phyloP scores from a whole-genome alignment of 2,329 filamentous ascomycete genomes.

The Exophiala viscosa region DNA sequence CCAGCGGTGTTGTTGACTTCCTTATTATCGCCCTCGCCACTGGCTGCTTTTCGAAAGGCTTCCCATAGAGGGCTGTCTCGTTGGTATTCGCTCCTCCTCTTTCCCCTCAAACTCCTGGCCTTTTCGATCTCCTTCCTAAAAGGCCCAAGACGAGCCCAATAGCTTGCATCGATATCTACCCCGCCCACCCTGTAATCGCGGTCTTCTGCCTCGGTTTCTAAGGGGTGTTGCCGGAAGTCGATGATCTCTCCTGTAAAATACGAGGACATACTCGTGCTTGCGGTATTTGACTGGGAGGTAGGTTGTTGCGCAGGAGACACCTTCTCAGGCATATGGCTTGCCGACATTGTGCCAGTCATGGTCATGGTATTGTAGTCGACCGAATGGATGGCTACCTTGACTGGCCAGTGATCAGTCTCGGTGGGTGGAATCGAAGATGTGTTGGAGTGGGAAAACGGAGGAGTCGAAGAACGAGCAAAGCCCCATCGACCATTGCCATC shows the following conservation, averaged over 20 bases:
- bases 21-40: constrained; percentile 18
- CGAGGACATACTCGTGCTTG: constrained; percentile 55
- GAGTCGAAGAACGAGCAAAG: constrained; percentile 19
- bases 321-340: constrained; percentile 59
- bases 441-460: constrained; percentile 25
- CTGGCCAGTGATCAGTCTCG: constrained; percentile 59
- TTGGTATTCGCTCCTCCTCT: constrained; percentile 16
- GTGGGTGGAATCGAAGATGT: constrained; percentile 27
- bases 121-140: constrained; percentile 45
- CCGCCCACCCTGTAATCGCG: constrained; percentile 36
- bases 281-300: constrained; percentile 13
- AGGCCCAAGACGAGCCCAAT: constrained; percentile 48
- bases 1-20: constrained; percentile 22
- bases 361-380: constrained; percentile 61
- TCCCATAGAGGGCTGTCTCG: constrained; percentile 21
- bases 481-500: constrained; percentile 31
- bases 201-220: constrained; percentile 46
- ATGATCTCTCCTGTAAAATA: constrained; percentile 68
- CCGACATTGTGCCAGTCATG: constrained; percentile 65
- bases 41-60: constrained; percentile 19
- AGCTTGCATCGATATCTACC: constrained; percentile 45
- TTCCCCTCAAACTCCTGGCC: constrained; percentile 15
- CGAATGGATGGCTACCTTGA: constrained; percentile 62
- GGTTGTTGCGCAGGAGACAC: constrained; percentile 9
- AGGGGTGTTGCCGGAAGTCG: constrained; percentile 53